Evolutionary conservation across 2,329 filamentous ascomycete species (phyloP).

Genomic region (Pseudogymnoascus sp.): DNA sequence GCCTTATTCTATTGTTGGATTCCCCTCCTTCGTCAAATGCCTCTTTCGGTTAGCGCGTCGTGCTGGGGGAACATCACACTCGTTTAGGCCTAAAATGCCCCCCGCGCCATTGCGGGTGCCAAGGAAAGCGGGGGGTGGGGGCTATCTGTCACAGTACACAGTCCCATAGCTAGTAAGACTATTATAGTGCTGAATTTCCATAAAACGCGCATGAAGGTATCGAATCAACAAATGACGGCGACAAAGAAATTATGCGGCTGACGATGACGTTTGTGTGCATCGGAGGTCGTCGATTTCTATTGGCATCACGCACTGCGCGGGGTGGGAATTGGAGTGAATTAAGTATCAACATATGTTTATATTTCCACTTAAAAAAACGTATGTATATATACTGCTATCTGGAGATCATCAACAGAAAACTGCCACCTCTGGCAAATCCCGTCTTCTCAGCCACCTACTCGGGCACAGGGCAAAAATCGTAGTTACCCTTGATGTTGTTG

Average conservation of each 20-base stretch:
- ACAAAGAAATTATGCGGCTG: neutral
- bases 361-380: neutral
- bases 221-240: neutral
- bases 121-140: neutral
- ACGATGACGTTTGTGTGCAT: neutral
- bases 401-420: neutral
- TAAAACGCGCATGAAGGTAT: neutral
- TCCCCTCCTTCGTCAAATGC: neutral
- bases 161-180: too few relatives aligned
- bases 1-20: neutral
- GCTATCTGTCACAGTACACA: neutral
- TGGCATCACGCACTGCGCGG: neutral
- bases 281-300: neutral
- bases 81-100: neutral
- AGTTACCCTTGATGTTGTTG: conserved; percentile 25
- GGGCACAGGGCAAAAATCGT: conserved; percentile 21
- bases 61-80: neutral
- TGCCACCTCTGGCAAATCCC: neutral
- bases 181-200: neutral
- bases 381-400: neutral
- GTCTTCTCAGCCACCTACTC: neutral
- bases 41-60: neutral
- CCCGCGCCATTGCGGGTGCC: neutral
- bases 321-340: neutral
- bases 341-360: neutral